Conservation (phyloP, 345 rosid species). For the thale cress (Arabidopsis thaliana) region DNA sequence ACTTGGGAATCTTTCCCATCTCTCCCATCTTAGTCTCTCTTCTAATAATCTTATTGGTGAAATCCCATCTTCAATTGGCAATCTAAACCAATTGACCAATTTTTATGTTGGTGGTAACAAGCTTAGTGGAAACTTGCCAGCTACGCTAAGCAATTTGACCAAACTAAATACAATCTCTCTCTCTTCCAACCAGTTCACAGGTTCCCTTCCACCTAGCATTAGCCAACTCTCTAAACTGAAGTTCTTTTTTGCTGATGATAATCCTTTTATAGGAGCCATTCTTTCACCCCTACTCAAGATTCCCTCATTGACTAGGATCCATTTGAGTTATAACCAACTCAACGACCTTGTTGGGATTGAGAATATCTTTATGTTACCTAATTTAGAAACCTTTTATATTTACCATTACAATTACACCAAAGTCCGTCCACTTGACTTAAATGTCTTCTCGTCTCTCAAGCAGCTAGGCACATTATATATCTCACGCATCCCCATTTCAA, state of each 20-base stretch:
- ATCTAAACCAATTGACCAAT: neutral
- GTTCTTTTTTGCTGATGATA: fast-evolving
- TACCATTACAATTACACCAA: no score
- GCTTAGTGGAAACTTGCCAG: constrained; percentile 33
- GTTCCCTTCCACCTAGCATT: constrained; percentile 2
- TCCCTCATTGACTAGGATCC: neutral
- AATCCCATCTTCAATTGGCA: neutral
- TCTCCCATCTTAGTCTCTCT: neutral
- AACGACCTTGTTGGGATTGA: neutral
- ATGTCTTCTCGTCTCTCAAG: constrained; percentile 1
- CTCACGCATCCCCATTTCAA: neutral
- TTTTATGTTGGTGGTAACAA: neutral
- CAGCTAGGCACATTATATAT: fast-evolving
- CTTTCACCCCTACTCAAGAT: neutral
- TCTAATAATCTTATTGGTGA: neutral
- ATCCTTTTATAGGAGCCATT: neutral
- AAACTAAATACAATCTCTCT: neutral
- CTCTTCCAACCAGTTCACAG: neutral
- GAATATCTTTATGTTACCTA: neutral
- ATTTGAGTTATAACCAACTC: neutral
- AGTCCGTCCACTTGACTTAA: neutral
- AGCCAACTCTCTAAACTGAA: constrained; percentile 7
- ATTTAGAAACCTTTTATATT: neutral
- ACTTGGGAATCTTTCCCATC: constrained; percentile 20
- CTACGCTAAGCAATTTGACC: neutral